Base-by-base conservation (phyloP, 805 yeast genomes). In the Candida ascalaphidarum region DNA sequence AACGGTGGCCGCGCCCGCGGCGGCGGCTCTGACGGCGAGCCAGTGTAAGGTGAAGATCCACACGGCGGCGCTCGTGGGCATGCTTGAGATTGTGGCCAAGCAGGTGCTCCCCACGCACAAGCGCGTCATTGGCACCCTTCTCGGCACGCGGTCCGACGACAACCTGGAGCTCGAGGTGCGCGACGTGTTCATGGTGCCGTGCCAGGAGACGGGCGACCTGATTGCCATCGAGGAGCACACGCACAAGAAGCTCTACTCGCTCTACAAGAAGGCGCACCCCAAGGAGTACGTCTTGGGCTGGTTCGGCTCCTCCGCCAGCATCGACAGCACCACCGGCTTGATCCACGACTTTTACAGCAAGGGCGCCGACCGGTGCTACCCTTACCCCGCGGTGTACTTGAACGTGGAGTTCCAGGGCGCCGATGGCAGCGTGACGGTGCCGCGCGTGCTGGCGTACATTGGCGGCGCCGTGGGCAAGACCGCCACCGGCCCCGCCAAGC, bases 71-170 rank as follows among this genome's bases (percentile, higher is more conserved):
- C 62, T 81, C 29, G 71, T 85, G 57, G 81, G 78, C 52, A 69
- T 85, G 33, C 65, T 85, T 36, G 92, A 84, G 50, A 77, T 82
- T 37, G 81, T 56, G 55, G 73, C 74, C 59, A 53, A 64, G 62
- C 50, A 71, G 43, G 52, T 50, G 21, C 52, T 60, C 32, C 48
- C 53, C 23, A 37, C 41, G 25, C 48, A 69, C 38, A 59, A 63
- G 39, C 70, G 92, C 52, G 73, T 80, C 35, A 77, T 85, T 41
- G 95, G 95, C 36, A 81, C 94, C 10, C 66, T 85, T 34, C 62
- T 85, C 26, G 95, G 95, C 19, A 57, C 69, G 26, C 71, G 94
- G 52, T 78, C 88, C 15, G 94, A 84, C 36, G 95, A 84, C 50
- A 94, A 94, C 10, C 59, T 72, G 11, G 80, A 71, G 43, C 66